Percentiles rank a stretch among this genome's conserved stretches.
Evolutionary conservation across 768 basidiomycete genomes (phyloP).

Genomic region (Boletus reticuloceps): DNA sequence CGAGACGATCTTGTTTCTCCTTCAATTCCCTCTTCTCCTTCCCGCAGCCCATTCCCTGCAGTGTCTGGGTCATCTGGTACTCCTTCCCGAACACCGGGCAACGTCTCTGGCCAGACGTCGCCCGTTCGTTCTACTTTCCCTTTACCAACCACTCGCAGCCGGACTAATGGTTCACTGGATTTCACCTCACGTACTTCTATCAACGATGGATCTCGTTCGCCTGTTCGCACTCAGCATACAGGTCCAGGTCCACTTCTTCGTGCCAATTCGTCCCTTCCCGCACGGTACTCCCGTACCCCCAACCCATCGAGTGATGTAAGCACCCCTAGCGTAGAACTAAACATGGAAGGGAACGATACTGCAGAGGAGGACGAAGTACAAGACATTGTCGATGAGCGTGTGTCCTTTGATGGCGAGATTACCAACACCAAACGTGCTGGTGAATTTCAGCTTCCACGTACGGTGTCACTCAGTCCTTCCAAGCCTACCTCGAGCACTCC

Average conservation of each 20-base stretch:
- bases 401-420: constrained; percentile 28
- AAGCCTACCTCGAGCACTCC: constrained; percentile 16
- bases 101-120: constrained; percentile 23
- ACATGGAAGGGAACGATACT: constrained; percentile 27
- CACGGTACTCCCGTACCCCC: constrained; percentile 30
- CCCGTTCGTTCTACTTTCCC: constrained; percentile 34
- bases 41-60: constrained; percentile 20
- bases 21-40: constrained; percentile 30
- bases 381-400: constrained; percentile 28
- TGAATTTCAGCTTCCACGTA: constrained; percentile 51
- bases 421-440: constrained; percentile 47
- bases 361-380: constrained; percentile 23
- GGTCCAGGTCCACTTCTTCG: constrained; percentile 35
- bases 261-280: constrained; percentile 42
- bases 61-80: constrained; percentile 6
- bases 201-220: constrained; percentile 24
- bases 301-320: constrained; percentile 13
- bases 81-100: constrained; percentile 15
- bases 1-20: constrained; percentile 35
- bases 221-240: constrained; percentile 27
- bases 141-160: constrained; percentile 26
- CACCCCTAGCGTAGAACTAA: constrained; percentile 4
- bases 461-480: constrained; percentile 46
- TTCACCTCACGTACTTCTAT: constrained; percentile 15
- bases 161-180: constrained; percentile 25